Conservation (phyloP, 2,329 filamentous ascomycete species). For the Ascosphaera acerosa region DNA sequence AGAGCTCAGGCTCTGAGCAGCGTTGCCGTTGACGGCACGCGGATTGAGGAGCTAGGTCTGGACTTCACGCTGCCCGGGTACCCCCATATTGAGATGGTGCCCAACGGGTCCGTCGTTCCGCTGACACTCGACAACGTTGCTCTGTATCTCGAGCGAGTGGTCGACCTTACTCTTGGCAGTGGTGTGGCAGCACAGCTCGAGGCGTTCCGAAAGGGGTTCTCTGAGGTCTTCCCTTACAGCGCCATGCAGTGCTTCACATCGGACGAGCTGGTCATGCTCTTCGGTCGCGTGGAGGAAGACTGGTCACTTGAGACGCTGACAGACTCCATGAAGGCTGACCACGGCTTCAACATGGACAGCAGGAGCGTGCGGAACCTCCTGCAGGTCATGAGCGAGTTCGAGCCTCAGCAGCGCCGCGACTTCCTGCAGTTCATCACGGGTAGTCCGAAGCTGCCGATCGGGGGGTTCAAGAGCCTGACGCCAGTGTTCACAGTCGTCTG, state of each 20-base stretch:
- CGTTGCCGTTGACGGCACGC: slow-evolving; percentile 49
- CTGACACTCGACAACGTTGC: slow-evolving; percentile 87
- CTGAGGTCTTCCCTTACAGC: slow-evolving; percentile 86
- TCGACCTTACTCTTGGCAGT: slow-evolving; percentile 72
- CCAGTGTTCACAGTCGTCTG: slow-evolving; percentile 98
- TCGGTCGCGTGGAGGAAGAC: slow-evolving; percentile 79
- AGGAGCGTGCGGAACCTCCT: slow-evolving; percentile 81
- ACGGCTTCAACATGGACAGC: slow-evolving; percentile 97
- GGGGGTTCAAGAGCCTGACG: slow-evolving; percentile 88
- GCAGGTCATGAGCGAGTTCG: slow-evolving; percentile 80
- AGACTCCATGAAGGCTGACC: slow-evolving; percentile 96
- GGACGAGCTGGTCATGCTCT: slow-evolving; percentile 80
- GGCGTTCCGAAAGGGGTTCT: slow-evolving; percentile 76
- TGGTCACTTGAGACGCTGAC: slow-evolving; percentile 95
- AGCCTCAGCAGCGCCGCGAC: slow-evolving; percentile 49
- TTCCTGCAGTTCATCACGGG: slow-evolving; percentile 96
- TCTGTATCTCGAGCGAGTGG: slow-evolving; percentile 61
- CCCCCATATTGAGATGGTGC: slow-evolving; percentile 56
- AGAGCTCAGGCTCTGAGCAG: slow-evolving; percentile 44
- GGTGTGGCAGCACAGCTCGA: slow-evolving; percentile 77
- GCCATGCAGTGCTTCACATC: slow-evolving; percentile 85
- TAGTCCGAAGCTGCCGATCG: slow-evolving; percentile 92
- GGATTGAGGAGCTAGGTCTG: slow-evolving; percentile 64
- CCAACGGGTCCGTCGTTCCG: slow-evolving; percentile 44
- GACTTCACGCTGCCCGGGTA: slow-evolving; percentile 93